phyloP scores from a whole-genome alignment of 306 rosid genomes.

The Begonia masoniana region DNA sequence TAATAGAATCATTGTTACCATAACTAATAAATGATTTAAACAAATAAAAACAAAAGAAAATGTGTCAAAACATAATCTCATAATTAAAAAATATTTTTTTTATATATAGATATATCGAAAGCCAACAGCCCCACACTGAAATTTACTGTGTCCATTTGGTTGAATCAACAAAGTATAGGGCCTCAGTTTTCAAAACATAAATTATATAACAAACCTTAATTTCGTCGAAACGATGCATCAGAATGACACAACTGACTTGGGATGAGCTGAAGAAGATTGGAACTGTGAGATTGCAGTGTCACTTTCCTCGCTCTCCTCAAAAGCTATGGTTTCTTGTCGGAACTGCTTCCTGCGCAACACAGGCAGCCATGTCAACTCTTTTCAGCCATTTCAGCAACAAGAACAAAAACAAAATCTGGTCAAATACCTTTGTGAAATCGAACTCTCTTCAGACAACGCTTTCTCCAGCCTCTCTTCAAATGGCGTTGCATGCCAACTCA shows the following conservation, averaged over 20 bases:
- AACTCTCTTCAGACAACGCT: constrained; percentile 64
- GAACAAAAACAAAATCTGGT: neutral
- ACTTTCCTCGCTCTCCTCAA: constrained; percentile 62
- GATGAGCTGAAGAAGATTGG: constrained; percentile 38
- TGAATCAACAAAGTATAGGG: too few relatives aligned
- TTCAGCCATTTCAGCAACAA: neutral
- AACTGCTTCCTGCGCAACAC: constrained; percentile 40
- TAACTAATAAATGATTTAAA: too few relatives aligned
- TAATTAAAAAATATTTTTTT: too few relatives aligned
- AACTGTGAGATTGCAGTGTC: constrained; percentile 42
- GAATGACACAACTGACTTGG: constrained; percentile 40
- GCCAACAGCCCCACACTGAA: too few relatives aligned
- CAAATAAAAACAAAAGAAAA: too few relatives aligned
- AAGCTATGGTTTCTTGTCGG: constrained; percentile 36
- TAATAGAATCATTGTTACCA: too few relatives aligned
- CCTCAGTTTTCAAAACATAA: too few relatives aligned
- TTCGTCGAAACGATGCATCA: constrained; percentile 11
- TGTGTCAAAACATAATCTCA: too few relatives aligned
- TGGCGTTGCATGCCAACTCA: constrained; percentile 96
- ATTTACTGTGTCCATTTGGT: too few relatives aligned
- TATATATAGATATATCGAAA: too few relatives aligned
- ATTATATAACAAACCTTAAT: too few relatives aligned
- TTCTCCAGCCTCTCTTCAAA: constrained; percentile 82
- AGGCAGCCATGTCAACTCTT: neutral
- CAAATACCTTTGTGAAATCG: constrained; percentile 35